A percentile compares a stretch with the other conserved stretches of the same genome.
phyloP scores from a whole-genome alignment of 768 basidiomycete genomes.

The Royoungia palumana region DNA sequence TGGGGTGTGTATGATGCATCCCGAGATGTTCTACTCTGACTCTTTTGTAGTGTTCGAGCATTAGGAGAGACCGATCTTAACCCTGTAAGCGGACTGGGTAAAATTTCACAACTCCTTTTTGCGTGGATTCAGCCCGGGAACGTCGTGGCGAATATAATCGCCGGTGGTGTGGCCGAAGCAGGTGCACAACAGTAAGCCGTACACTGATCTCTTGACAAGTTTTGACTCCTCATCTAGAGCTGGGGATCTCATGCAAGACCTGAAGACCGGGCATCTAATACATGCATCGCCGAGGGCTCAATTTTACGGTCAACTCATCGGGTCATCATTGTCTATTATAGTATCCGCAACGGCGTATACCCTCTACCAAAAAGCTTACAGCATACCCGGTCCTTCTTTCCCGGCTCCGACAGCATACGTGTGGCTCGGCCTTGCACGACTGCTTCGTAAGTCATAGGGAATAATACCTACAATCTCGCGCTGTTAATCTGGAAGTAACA shows the following conservation, averaged over 20 bases:
- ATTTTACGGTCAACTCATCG: constrained; percentile 91
- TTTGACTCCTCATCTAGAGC: constrained; percentile 48
- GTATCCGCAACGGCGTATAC: constrained; percentile 86
- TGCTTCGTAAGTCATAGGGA: constrained; percentile 55
- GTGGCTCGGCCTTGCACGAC: constrained; percentile 77
- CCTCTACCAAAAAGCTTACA: constrained; percentile 83
- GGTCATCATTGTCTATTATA: constrained; percentile 82
- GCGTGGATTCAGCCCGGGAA: constrained; percentile 94
- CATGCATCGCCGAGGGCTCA: constrained; percentile 90
- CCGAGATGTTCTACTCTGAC: constrained; percentile 5
- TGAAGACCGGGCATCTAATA: constrained; percentile 95
- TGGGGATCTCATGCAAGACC: constrained; percentile 97
- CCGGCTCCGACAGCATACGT: constrained; percentile 95
- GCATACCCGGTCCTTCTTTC: constrained; percentile 91
- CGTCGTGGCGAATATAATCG: constrained; percentile 96
- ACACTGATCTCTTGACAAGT: background rate
- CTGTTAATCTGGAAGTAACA: constrained; percentile 30
- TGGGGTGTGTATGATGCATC: constrained; percentile 57
- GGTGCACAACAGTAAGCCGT: constrained; percentile 80
- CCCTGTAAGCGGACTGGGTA: constrained; percentile 89
- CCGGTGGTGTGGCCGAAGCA: constrained; percentile 94
- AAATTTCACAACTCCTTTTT: constrained; percentile 91
- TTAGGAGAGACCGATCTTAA: constrained; percentile 95
- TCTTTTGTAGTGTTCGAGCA: constrained; percentile 69
- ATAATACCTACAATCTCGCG: background rate